Percentiles rank a stretch among this genome's conserved stretches.
Evolutionary conservation across 2,329 filamentous ascomycete species (phyloP).

Genomic region (Fusarium aywerte): DNA sequence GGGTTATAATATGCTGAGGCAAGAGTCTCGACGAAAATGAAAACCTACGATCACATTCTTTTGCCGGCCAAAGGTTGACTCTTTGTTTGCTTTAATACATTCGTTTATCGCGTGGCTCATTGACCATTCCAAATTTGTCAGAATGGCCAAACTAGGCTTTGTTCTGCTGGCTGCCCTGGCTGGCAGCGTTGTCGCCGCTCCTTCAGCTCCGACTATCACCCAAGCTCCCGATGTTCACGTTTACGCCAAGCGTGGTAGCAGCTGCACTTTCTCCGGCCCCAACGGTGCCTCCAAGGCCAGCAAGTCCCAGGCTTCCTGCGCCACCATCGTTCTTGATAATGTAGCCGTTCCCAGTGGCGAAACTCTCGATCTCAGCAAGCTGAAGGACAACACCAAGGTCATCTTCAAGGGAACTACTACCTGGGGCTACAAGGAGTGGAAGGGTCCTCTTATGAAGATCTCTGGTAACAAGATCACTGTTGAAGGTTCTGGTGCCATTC

Average conservation of each 20-base stretch:
- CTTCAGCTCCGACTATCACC: constrained; percentile 14
- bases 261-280: constrained; percentile 39
- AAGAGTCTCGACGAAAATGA: neutral
- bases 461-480: constrained; percentile 38
- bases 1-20: constrained; percentile 17
- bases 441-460: constrained; percentile 37
- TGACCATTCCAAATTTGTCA: constrained; percentile 1
- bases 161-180: constrained; percentile 33
- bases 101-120: constrained; percentile 8
- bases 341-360: constrained; percentile 34
- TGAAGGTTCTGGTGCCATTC: constrained; percentile 38
- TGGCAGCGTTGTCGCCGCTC: constrained; percentile 32
- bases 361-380: constrained; percentile 39
- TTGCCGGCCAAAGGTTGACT: constrained; percentile 32
- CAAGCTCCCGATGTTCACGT: constrained; percentile 20
- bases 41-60: constrained; percentile 15
- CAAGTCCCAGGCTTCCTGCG: constrained; percentile 26
- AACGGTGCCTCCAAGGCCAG: constrained; percentile 31
- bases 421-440: constrained; percentile 44
- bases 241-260: constrained; percentile 28
- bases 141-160: constrained; percentile 30
- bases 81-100: constrained; percentile 3
- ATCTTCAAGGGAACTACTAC: constrained; percentile 41
- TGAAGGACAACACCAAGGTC: constrained; percentile 38
- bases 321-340: constrained; percentile 33